These are phyloP conservation scores for Mortierella sp. DNA, from an alignment of 371 early-diverging fungal species.

Conservation along the genomic window DNA sequence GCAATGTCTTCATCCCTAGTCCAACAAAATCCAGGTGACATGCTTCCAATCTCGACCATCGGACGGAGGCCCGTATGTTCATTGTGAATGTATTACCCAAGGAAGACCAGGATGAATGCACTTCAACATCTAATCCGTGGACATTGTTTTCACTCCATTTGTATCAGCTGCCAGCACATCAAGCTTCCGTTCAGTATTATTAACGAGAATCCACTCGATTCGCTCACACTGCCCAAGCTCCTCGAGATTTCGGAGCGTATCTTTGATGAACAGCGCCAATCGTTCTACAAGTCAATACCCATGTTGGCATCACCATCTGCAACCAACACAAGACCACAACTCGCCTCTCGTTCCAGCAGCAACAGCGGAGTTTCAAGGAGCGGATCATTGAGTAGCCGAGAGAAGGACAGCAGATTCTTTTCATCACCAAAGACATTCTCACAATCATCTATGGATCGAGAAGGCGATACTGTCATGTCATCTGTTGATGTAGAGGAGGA, in stretches of 20 bases:
- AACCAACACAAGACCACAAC: neutral
- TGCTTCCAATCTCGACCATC: constrained; percentile 62
- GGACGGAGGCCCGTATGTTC: constrained; percentile 33
- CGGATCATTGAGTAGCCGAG: neutral
- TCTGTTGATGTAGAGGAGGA: constrained; percentile 13
- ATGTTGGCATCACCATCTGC: constrained; percentile 8
- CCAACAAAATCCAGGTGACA: constrained; percentile 64
- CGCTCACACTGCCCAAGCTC: constrained; percentile 54
- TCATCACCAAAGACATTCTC: constrained; percentile 24
- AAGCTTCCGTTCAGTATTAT: constrained; percentile 60
- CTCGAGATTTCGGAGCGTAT: constrained; percentile 58
- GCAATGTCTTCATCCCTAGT: constrained; percentile 28
- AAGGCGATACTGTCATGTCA: constrained; percentile 42
- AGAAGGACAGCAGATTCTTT: constrained; percentile 2
- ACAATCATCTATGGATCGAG: constrained; percentile 23
- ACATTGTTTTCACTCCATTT: neutral
- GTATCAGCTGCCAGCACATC: constrained; percentile 43
- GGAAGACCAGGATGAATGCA: too few species aligned
- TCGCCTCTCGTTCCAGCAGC: neutral
- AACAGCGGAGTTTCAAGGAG: neutral
- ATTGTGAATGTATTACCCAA: too few species aligned
- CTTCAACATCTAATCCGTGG: neutral
- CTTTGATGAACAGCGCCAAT: constrained; percentile 62
- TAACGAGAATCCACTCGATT: constrained; percentile 44
- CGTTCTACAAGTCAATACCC: constrained; percentile 52